Percentiles rank a stretch among this genome's conserved stretches.
Evolutionary conservation across 2,329 filamentous ascomycete species (phyloP).

Genomic region (Sclerotinia spermophila): DNA sequence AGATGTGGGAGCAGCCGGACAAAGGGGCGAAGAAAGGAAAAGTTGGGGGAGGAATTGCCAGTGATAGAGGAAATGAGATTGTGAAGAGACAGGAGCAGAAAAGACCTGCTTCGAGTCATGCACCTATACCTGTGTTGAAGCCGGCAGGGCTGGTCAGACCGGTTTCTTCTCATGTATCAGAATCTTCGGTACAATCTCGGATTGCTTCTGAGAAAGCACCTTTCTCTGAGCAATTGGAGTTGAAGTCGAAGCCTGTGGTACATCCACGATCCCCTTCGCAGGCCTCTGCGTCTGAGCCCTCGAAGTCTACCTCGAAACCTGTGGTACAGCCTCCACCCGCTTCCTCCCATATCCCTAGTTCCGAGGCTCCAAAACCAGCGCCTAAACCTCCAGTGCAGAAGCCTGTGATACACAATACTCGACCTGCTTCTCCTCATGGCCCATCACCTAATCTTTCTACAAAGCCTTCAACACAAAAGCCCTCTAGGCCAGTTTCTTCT

Average conservation of each 20-base stretch:
- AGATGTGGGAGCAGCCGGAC: constrained; percentile 60
- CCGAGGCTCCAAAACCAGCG: neutral
- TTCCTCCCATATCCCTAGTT: neutral
- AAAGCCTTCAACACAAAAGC: neutral
- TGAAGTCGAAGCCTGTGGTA: neutral
- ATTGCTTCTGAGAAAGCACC: neutral
- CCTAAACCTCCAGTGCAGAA: neutral
- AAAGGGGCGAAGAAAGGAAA: constrained; percentile 14
- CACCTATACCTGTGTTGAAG: neutral
- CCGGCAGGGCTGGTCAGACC: constrained; percentile 8
- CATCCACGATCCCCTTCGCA: neutral
- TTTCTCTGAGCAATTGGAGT: neutral
- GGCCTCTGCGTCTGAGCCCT: neutral
- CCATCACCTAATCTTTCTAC: neutral
- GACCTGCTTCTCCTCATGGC: neutral
- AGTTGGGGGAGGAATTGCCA: neutral
- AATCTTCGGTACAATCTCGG: neutral
- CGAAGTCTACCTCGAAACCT: neutral
- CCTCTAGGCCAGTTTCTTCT: neutral
- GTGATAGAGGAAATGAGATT: neutral
- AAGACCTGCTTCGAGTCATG: constrained; percentile 17
- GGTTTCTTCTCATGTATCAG: constrained; percentile 23
- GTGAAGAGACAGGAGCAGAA: constrained; percentile 11
- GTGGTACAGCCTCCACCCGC: neutral
- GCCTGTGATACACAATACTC: neutral